A percentile compares a stretch with the other conserved stretches of the same genome.
These are phyloP conservation scores for Cryptosporidium muris DNA, from an alignment of 169 alveolate genomes.

Conservation along the genomic window DNA sequence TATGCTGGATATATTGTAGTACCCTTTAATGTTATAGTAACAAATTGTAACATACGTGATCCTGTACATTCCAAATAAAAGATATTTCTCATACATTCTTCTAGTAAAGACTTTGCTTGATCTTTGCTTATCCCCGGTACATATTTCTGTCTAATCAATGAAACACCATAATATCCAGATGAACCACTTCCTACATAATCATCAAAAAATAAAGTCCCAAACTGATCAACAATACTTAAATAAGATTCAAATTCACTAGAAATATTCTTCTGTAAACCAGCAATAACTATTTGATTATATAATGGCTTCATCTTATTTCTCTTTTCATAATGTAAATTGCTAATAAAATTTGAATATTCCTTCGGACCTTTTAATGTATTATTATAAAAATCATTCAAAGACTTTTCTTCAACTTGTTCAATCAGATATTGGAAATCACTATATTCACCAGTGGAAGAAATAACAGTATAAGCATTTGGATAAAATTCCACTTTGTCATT, in stretches of 20 bases:
- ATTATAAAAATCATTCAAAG: constrained; percentile 25
- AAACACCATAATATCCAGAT: constrained; percentile 75
- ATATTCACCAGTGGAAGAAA: constrained; percentile 50
- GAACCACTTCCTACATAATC: constrained; percentile 77
- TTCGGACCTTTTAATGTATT: constrained; percentile 23
- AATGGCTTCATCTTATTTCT: constrained; percentile 75
- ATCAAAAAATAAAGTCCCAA: constrained; percentile 74
- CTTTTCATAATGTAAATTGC: constrained; percentile 62
- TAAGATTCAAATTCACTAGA: constrained; percentile 73
- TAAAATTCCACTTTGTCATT: constrained; percentile 47
- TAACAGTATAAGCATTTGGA: constrained; percentile 7
- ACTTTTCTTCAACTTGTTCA: constrained; percentile 55
- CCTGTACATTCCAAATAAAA: constrained; percentile 61
- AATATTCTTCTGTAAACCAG: constrained; percentile 75
- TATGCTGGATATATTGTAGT: constrained; percentile 49
- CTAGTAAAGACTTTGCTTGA: constrained; percentile 74
- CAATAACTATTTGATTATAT: constrained; percentile 72
- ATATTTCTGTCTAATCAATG: constrained; percentile 74
- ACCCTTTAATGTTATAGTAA: constrained; percentile 42
- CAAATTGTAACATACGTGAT: constrained; percentile 64
- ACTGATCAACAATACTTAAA: constrained; percentile 61
- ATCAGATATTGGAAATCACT: constrained; percentile 51
- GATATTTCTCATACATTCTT: constrained; percentile 74
- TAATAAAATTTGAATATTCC: constrained; percentile 36
- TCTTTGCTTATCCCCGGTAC: constrained; percentile 76